Conservation (phyloP, 2,329 filamentous ascomycete genomes). For the Paraphoma sp. region DNA sequence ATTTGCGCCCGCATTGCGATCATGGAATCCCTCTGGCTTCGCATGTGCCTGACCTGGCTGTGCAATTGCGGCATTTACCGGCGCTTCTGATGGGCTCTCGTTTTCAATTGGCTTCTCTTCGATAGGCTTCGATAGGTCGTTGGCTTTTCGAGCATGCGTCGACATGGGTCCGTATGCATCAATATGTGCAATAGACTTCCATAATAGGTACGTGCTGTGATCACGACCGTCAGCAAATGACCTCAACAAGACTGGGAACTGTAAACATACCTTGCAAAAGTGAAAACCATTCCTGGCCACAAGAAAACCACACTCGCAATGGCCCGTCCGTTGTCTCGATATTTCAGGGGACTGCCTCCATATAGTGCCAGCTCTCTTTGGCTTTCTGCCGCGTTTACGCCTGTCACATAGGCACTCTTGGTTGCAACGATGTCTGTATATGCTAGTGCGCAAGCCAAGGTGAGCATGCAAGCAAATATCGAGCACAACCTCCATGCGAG, state of each 20-base stretch:
- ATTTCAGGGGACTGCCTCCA: slow-evolving; percentile 49
- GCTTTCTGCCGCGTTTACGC: slow-evolving; percentile 43
- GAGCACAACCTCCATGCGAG: slow-evolving; percentile 63
- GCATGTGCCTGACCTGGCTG: slow-evolving; percentile 2
- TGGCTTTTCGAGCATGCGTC: slow-evolving; percentile 40
- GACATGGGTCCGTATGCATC: slow-evolving; percentile 49
- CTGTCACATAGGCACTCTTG: slow-evolving; percentile 54
- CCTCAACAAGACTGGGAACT: not conserved
- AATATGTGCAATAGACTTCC: slow-evolving; percentile 47
- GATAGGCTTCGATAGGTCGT: slow-evolving; percentile 10
- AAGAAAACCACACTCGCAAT: slow-evolving; percentile 60
- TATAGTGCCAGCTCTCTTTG: slow-evolving; percentile 45
- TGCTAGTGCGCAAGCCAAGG: slow-evolving; percentile 56
- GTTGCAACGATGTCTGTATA: slow-evolving; percentile 61
- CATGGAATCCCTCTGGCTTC: slow-evolving; percentile 1
- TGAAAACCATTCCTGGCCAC: slow-evolving; percentile 60
- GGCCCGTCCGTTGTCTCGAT: slow-evolving; percentile 58
- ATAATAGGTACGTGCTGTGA: slow-evolving; percentile 49
- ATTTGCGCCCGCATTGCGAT: not conserved
- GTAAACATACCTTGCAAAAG: slow-evolving; percentile 52
- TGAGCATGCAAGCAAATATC: slow-evolving; percentile 56
- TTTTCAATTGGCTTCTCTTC: slow-evolving; percentile 10
- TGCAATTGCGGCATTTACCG: not conserved
- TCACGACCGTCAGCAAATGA: not conserved
- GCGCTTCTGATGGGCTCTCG: slow-evolving; percentile 3